phyloP scores from a whole-genome alignment of 78 protist genomes.

The Diacronema lutheri region DNA sequence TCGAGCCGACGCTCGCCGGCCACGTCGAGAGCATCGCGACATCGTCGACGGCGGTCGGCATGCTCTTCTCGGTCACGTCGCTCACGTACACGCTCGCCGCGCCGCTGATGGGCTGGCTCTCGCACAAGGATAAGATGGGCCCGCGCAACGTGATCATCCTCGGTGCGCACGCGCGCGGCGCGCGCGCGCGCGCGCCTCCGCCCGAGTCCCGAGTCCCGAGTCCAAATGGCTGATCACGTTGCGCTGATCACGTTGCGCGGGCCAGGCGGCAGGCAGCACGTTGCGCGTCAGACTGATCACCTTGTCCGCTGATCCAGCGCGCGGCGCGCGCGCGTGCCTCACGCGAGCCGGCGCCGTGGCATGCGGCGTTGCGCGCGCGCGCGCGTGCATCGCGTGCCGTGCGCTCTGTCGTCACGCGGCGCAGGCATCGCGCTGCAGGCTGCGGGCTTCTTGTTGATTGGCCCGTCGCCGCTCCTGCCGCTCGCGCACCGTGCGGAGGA shows the following conservation, averaged over 20 bases:
- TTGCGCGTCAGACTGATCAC: too few species aligned
- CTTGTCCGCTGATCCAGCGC: too few species aligned
- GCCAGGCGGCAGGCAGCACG: too few species aligned
- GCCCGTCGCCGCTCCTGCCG: neutral
- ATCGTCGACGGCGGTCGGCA: neutral
- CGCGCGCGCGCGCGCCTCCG: too few species aligned
- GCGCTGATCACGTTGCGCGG: too few species aligned
- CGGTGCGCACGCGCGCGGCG: too few species aligned
- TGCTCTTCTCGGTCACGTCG: neutral
- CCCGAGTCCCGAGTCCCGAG: too few species aligned
- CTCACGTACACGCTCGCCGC: neutral
- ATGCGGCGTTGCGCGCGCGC: too few species aligned
- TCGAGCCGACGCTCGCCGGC: conserved; percentile 6
- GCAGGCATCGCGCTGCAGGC: neutral
- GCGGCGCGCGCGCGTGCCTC: too few species aligned
- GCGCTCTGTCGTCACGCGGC: neutral
- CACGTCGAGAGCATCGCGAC: neutral
- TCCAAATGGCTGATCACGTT: too few species aligned
- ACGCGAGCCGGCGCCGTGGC: too few species aligned
- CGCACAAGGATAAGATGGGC: neutral
- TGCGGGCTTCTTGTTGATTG: neutral
- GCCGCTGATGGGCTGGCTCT: neutral
- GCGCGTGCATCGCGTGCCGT: neutral
- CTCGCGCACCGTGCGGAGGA: too few species aligned
- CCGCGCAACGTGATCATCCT: neutral